These are phyloP conservation scores for Taiozyma sp. DNA, from an alignment of 1,139 yeast species.

Conservation along the genomic window DNA sequence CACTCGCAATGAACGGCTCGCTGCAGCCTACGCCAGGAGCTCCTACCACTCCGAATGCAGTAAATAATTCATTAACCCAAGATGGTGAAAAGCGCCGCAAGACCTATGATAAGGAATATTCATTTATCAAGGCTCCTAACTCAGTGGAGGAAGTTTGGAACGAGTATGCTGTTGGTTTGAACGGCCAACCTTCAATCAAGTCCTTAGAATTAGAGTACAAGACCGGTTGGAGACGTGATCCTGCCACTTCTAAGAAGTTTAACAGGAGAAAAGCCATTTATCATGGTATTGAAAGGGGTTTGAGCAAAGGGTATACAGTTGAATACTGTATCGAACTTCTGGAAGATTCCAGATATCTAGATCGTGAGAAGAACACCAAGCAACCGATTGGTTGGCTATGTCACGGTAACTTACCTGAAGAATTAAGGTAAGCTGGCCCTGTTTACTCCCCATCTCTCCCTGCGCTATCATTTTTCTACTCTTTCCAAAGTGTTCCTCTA, in stretches of 20 bases:
- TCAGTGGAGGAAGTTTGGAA: slow-evolving; percentile 36
- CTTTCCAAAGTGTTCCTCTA: not conserved
- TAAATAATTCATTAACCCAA: not conserved
- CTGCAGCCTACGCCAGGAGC: not conserved
- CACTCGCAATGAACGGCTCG: slow-evolving; percentile 6
- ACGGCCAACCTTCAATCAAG: slow-evolving; percentile 33
- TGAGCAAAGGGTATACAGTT: slow-evolving; percentile 28
- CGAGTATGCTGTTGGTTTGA: slow-evolving; percentile 32
- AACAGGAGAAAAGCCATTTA: slow-evolving; percentile 34
- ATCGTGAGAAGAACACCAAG: slow-evolving; percentile 28
- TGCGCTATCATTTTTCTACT: not conserved
- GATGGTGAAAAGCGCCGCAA: slow-evolving; percentile 22
- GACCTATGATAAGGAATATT: slow-evolving; percentile 27
- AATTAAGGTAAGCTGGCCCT: slow-evolving; percentile 9
- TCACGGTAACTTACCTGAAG: slow-evolving; percentile 25
- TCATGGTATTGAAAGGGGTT: slow-evolving; percentile 34
- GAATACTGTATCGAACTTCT: slow-evolving; percentile 29
- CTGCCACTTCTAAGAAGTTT: slow-evolving; percentile 34
- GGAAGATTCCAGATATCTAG: slow-evolving; percentile 30
- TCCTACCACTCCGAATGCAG: slow-evolving; percentile 1
- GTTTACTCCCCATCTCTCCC: not conserved
- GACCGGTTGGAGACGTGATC: slow-evolving; percentile 36
- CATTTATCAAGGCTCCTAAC: slow-evolving; percentile 34
- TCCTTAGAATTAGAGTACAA: slow-evolving; percentile 32
- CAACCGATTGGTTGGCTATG: slow-evolving; percentile 38